Conservation (phyloP, 2,329 filamentous ascomycete species). For the Podosphaera leucotricha region DNA sequence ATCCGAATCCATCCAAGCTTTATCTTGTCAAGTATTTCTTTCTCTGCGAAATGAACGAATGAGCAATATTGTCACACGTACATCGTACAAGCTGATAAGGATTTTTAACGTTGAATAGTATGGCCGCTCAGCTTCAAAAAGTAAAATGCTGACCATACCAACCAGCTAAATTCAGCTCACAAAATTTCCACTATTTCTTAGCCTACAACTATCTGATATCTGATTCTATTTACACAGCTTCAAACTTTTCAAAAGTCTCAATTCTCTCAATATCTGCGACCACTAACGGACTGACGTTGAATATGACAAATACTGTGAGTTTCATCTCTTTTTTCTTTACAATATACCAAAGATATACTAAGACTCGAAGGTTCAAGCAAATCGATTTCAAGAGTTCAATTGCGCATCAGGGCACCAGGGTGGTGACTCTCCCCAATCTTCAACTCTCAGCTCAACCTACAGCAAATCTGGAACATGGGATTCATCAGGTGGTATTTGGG, state of each 20-base stretch:
- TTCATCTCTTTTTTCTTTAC: conserved; percentile 6
- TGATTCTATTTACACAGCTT: background rate
- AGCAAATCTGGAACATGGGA: conserved; percentile 18
- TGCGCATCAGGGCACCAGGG: conserved; percentile 12
- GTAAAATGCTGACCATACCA: background rate
- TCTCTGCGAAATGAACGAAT: background rate
- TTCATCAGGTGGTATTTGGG: conserved; percentile 26
- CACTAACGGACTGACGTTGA: conserved; percentile 14
- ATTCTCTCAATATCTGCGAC: conserved; percentile 9
- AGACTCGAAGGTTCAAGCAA: conserved; percentile 10
- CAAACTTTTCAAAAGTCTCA: background rate
- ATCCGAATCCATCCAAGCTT: background rate
- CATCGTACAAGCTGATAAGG: background rate
- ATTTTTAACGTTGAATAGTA: background rate
- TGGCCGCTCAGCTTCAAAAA: background rate
- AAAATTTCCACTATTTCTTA: background rate
- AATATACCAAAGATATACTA: conserved; percentile 6
- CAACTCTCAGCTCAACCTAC: conserved; percentile 21
- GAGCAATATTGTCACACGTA: background rate
- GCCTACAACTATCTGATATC: background rate
- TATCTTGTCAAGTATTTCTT: background rate
- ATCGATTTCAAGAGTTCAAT: conserved; percentile 19
- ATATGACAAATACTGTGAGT: conserved; percentile 20
- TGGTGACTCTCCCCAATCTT: conserved; percentile 17
- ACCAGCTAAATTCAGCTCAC: background rate